phyloP scores from a whole-genome alignment of 768 basidiomycete species.

The Lactifluus piperatus region DNA sequence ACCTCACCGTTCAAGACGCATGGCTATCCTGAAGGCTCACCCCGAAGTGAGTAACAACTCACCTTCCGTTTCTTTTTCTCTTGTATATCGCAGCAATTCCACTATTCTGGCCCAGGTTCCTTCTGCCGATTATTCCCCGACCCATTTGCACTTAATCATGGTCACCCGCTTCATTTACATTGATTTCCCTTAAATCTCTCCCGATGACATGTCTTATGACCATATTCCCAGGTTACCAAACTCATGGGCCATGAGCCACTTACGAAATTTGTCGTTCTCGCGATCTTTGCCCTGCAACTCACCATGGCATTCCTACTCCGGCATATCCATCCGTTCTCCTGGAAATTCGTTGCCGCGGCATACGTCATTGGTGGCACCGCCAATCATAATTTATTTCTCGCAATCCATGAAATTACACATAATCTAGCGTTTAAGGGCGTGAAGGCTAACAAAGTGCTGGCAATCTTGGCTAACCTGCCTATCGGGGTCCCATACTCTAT shows the following conservation, averaged over 20 bases:
- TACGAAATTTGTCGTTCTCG: slow-evolving; percentile 84
- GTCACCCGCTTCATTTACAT: not conserved
- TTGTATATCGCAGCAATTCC: not conserved
- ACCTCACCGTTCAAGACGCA: slow-evolving; percentile 82
- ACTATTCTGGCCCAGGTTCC: not conserved
- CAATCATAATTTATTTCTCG: slow-evolving; percentile 96
- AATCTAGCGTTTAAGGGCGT: slow-evolving; percentile 88
- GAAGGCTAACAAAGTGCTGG: slow-evolving; percentile 74
- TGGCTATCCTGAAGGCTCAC: slow-evolving; percentile 88
- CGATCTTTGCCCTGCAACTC: slow-evolving; percentile 75
- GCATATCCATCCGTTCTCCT: slow-evolving; percentile 58
- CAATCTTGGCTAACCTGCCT: slow-evolving; percentile 86
- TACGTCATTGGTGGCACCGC: slow-evolving; percentile 89
- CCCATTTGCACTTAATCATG: not conserved
- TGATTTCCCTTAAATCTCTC: not conserved
- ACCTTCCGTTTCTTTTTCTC: not conserved
- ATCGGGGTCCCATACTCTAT: slow-evolving; percentile 94
- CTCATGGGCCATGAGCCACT: slow-evolving; percentile 93
- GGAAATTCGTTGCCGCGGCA: slow-evolving; percentile 63
- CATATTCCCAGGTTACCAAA: slow-evolving; percentile 62
- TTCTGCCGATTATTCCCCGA: not conserved
- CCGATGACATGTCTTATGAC: not conserved
- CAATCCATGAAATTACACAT: slow-evolving; percentile 98
- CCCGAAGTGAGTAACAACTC: slow-evolving; percentile 55
- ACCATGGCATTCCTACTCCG: slow-evolving; percentile 54